Base-by-base conservation (phyloP, 164 flowering plant species). In the Dillenia suffruticosa region DNA sequence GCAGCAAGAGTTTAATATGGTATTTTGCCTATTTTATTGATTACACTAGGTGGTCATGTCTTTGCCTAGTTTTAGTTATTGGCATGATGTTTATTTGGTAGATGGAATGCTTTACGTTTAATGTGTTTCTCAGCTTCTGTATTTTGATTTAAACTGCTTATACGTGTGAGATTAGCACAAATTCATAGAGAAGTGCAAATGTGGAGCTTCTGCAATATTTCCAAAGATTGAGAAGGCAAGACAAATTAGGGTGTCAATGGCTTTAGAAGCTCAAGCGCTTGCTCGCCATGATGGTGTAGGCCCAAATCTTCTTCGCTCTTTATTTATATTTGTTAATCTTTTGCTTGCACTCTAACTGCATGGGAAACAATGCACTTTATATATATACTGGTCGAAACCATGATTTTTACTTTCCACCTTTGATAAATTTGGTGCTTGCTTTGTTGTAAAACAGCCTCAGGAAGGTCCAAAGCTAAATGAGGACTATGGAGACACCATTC, bases 201-300 rank as follows among this genome's bases (percentile, higher is more conserved):
- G 66, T 79, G 96, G 90, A 63, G 89, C 99, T 62, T 80, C 89
- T 55, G 66, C 79, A 60, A 82, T 94, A 93, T 49, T 85, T 58
- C 83, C 89, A 46, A 92, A 88, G 84, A 80, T 94, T 76, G 97
- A 85, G 64, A 85, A 85, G 75, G 92, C 97, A 6, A 91, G 82
- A 72, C 74, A 88, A 62, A 71, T 78, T 19, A 80, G 89, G 77
- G 84, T 82, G 49, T 62, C 84, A 51, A 78, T 86, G 87, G 86
- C 85, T 48, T 72, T 72, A 47, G 73, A 91, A 67, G 88, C 82
- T 54, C 79, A 73, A 47, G 76, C 62, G 73, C 56, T 78, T 65
- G 70, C 55, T 63, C 75, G 78, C 61, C 78, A 72, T 69, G 82
- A 77, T 63, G 68, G 60, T 74, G 90, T 88, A 84, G 63, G 81